These are phyloP conservation scores for Vigna reflexopilosa DNA, from an alignment of 306 rosid genomes.

Conservation along the genomic window DNA sequence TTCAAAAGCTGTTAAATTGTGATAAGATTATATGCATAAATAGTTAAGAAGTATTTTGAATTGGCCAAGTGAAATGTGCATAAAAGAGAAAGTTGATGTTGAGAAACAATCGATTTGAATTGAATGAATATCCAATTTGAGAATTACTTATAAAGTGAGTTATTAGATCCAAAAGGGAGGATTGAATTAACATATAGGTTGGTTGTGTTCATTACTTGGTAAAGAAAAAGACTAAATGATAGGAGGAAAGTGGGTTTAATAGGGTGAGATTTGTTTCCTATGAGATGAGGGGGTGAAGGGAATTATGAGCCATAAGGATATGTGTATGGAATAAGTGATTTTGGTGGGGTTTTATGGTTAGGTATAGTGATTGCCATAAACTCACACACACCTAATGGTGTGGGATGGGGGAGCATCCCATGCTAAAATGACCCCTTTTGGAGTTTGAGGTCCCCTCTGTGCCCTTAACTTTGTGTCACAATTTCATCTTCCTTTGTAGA, in stretches of 20 bases:
- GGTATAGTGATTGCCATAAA: constrained; percentile 50
- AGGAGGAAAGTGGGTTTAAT: constrained; percentile 32
- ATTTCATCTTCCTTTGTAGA: constrained; percentile 30
- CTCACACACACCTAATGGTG: constrained; percentile 52
- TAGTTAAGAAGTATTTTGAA: not conserved
- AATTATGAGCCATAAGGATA: constrained; percentile 49
- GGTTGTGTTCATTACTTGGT: constrained; percentile 6
- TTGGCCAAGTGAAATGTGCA: not conserved
- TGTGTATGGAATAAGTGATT: constrained; percentile 53
- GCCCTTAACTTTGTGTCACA: constrained; percentile 46
- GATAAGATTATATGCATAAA: not conserved
- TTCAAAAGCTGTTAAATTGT: not conserved
- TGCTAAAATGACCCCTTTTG: constrained; percentile 62
- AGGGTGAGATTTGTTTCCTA: constrained; percentile 65
- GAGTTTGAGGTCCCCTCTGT: constrained; percentile 58
- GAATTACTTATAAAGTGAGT: constrained; percentile 12
- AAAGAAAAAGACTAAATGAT: constrained; percentile 39
- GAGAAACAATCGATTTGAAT: not conserved
- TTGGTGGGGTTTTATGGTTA: constrained; percentile 55
- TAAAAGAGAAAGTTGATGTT: not conserved
- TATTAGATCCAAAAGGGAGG: constrained; percentile 30
- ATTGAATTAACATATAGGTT: constrained; percentile 3
- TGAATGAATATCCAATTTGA: constrained; percentile 10
- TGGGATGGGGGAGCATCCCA: constrained; percentile 73
- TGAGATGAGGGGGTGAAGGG: constrained; percentile 64